phyloP scores from a whole-genome alignment of 2,329 filamentous ascomycete species.

The Colletotrichum sidae region DNA sequence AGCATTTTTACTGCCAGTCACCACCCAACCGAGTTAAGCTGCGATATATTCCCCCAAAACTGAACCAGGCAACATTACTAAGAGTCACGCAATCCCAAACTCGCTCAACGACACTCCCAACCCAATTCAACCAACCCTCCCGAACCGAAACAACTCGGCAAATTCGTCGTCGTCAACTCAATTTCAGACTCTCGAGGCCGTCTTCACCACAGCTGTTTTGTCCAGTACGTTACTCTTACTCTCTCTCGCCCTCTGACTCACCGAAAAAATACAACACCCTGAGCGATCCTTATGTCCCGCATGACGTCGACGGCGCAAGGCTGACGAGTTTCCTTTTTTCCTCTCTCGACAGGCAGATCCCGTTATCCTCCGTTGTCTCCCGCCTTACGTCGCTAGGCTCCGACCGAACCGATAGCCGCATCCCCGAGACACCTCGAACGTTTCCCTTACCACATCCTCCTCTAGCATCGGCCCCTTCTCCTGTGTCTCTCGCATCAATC shows the following conservation, averaged over 20 bases:
- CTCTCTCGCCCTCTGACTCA: background rate
- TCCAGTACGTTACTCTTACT: background rate
- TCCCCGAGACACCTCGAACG: constrained; percentile 9
- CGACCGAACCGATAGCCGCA: constrained; percentile 30
- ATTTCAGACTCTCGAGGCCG: background rate
- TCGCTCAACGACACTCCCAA: background rate
- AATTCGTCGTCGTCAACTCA: constrained; percentile 1
- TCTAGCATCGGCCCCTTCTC: background rate
- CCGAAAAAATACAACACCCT: too few relatives aligned
- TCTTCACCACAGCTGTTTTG: background rate
- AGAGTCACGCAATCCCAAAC: constrained; percentile 34
- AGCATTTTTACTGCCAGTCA: background rate
- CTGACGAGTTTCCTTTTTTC: constrained; percentile 21
- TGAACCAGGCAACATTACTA: too few relatives aligned
- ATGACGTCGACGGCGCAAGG: constrained; percentile 36
- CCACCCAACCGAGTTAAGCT: constrained; percentile 10
- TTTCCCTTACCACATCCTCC: background rate
- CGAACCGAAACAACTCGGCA: background rate
- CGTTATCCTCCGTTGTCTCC: constrained; percentile 31
- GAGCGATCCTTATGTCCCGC: background rate
- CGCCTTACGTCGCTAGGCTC: constrained; percentile 15
- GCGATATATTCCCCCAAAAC: constrained; percentile 17
- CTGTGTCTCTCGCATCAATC: background rate
- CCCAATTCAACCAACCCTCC: background rate
- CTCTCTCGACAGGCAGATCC: constrained; percentile 27